Evolutionary conservation across 495 filamentous ascomycete genomes (phyloP).

Genomic region (Trichoderma parareesei): DNA sequence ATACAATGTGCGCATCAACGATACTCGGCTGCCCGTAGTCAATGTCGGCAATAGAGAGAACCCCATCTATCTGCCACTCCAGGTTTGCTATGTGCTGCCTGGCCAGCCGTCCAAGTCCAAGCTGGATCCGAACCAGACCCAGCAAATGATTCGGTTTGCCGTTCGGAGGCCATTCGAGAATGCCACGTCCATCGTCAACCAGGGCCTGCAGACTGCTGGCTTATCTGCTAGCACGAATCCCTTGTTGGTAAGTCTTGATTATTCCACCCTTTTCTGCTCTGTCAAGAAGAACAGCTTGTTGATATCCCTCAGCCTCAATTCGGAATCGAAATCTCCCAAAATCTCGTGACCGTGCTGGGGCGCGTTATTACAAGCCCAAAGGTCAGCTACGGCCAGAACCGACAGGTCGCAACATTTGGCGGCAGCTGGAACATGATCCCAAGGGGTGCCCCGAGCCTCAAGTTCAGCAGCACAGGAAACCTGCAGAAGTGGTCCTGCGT

Average conservation of each 20-base stretch:
- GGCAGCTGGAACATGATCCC: slow-evolving; percentile 15
- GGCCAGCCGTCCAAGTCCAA: slow-evolving; percentile 50
- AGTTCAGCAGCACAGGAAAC: not conserved
- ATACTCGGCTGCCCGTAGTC: slow-evolving; percentile 43
- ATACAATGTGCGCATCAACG: slow-evolving; percentile 13
- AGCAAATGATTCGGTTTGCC: slow-evolving; percentile 52
- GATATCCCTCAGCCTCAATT: slow-evolving; percentile 24
- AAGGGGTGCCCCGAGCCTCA: not conserved
- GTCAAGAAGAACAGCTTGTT: not conserved
- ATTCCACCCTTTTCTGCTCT: not conserved
- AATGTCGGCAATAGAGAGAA: slow-evolving; percentile 51
- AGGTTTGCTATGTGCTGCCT: slow-evolving; percentile 50
- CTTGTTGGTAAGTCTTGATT: not conserved
- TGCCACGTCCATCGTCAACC: slow-evolving; percentile 46
- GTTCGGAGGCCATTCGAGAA: slow-evolving; percentile 52
- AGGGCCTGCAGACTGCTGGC: slow-evolving; percentile 31
- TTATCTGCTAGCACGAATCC: not conserved
- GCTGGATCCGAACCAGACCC: slow-evolving; percentile 45
- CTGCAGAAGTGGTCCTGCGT: slow-evolving; percentile 10
- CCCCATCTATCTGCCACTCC: slow-evolving; percentile 53
- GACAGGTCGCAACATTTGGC: slow-evolving; percentile 3
- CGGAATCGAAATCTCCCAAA: slow-evolving; percentile 34
- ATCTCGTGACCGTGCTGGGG: slow-evolving; percentile 49
- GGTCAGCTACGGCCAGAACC: slow-evolving; percentile 35
- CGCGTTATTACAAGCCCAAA: slow-evolving; percentile 44